Percentiles rank a stretch among this genome's conserved stretches.
phyloP scores from a whole-genome alignment of 495 filamentous ascomycete species.

The Aspergillus sparsus region DNA sequence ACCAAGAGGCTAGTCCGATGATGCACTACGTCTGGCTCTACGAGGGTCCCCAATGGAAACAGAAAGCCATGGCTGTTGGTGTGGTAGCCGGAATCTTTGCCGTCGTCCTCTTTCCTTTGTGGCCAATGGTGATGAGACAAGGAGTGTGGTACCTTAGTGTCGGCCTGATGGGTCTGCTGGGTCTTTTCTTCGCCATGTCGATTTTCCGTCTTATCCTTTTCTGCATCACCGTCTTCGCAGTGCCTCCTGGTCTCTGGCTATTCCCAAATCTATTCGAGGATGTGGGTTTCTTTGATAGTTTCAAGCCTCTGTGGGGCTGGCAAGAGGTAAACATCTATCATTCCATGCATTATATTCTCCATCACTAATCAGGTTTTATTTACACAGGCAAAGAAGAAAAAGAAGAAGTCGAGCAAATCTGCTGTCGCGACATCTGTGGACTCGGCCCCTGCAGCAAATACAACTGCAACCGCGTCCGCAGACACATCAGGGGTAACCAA shows the following conservation, averaged over 20 bases:
- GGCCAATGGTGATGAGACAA: constrained; percentile 86
- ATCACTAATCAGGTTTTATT: constrained; percentile 13
- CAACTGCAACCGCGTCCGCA: constrained; percentile 57
- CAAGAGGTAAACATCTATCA: constrained; percentile 69
- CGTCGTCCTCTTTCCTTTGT: constrained; percentile 93
- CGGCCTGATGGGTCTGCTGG: constrained; percentile 87
- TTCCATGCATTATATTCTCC: constrained; percentile 14
- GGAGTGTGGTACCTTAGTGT: constrained; percentile 98
- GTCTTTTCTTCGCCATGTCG: constrained; percentile 95
- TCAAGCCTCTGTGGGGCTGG: constrained; percentile 97
- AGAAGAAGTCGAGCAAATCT: constrained; percentile 69
- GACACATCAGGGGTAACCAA: constrained; percentile 47
- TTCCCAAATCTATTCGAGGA: constrained; percentile 99
- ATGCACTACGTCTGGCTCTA: constrained; percentile 97
- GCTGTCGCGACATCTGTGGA: constrained; percentile 37
- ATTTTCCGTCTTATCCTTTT: constrained; percentile 97
- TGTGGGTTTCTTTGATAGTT: constrained; percentile 97
- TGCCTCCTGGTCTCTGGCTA: constrained; percentile 89
- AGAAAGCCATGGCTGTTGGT: constrained; percentile 83
- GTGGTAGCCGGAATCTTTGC: constrained; percentile 80
- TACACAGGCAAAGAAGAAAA: constrained; percentile 48
- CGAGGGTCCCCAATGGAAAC: constrained; percentile 90
- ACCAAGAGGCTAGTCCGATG: constrained; percentile 88
- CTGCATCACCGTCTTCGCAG: constrained; percentile 81
- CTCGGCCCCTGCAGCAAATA: constrained; percentile 57